phyloP scores from a whole-genome alignment of 2,329 filamentous ascomycete species.

The Akanthomyces lecanii region DNA sequence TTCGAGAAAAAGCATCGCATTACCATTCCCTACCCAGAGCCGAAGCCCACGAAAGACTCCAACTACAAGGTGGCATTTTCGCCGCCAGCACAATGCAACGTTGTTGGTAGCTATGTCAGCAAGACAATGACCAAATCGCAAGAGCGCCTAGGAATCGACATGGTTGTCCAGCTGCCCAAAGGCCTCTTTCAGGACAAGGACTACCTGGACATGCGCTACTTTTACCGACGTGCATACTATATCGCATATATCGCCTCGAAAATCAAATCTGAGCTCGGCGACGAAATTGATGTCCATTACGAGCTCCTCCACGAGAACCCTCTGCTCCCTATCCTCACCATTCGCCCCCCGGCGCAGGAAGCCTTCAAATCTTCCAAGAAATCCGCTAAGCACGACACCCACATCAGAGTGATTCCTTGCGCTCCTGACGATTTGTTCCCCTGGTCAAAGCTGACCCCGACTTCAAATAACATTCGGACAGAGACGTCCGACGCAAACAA shows the following conservation, averaged over 20 bases:
- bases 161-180: slow-evolving; percentile 81
- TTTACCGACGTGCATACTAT: slow-evolving; percentile 91
- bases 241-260: slow-evolving; percentile 74
- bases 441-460: slow-evolving; percentile 63
- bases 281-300: slow-evolving; percentile 57
- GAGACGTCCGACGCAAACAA: slow-evolving; percentile 43
- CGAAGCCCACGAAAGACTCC: slow-evolving; percentile 67
- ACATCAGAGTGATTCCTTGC: slow-evolving; percentile 74
- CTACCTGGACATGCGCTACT: slow-evolving; percentile 87
- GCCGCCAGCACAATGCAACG: slow-evolving; percentile 74
- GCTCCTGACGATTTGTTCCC: slow-evolving; percentile 67
- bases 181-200: slow-evolving; percentile 89
- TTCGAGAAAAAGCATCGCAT: slow-evolving; percentile 66
- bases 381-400: slow-evolving; percentile 40
- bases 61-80: slow-evolving; percentile 79
- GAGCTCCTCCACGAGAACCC: slow-evolving; percentile 67
- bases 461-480: slow-evolving; percentile 64
- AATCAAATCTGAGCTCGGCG: slow-evolving; percentile 54
- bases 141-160: slow-evolving; percentile 61
- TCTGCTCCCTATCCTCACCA: slow-evolving; percentile 64
- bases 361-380: slow-evolving; percentile 24
- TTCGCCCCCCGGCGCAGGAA: slow-evolving; percentile 30
- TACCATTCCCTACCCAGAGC: slow-evolving; percentile 79
- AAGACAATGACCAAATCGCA: slow-evolving; percentile 68
- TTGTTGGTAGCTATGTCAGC: slow-evolving; percentile 81